Evolutionary conservation across 768 basidiomycete species (phyloP).

Genomic region (Leccinum rimulosum): DNA sequence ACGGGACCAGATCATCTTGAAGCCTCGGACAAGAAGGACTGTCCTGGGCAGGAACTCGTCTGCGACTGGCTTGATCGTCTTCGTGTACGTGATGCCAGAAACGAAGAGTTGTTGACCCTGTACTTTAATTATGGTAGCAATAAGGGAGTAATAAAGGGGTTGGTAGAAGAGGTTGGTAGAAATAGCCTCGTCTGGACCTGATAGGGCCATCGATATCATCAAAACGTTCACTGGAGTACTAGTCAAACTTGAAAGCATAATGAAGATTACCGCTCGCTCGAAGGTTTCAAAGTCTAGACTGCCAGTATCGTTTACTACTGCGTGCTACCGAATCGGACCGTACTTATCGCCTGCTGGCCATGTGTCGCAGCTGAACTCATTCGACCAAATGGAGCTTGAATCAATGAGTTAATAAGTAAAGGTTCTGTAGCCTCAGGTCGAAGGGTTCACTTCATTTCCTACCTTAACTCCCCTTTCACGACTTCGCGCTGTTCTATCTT

Average conservation of each 20-base stretch:
- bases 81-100: background rate
- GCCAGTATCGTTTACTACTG: background rate
- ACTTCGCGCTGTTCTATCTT: background rate
- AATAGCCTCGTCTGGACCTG: background rate
- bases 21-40: background rate
- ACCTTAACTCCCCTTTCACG: background rate
- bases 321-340: background rate
- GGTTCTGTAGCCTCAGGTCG: background rate
- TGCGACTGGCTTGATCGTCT: background rate
- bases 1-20: background rate
- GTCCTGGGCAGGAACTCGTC: background rate
- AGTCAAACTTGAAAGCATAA: background rate
- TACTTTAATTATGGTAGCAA: background rate
- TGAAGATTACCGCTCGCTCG: background rate
- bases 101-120: background rate
- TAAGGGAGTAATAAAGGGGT: background rate
- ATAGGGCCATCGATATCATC: background rate
- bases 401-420: too few species aligned
- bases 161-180: background rate
- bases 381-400: background rate
- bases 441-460: background rate
- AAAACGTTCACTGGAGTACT: background rate
- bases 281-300: background rate
- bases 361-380: background rate
- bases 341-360: background rate